Conservation (phyloP, 805 yeast genomes). For the Spathaspora girioi region DNA sequence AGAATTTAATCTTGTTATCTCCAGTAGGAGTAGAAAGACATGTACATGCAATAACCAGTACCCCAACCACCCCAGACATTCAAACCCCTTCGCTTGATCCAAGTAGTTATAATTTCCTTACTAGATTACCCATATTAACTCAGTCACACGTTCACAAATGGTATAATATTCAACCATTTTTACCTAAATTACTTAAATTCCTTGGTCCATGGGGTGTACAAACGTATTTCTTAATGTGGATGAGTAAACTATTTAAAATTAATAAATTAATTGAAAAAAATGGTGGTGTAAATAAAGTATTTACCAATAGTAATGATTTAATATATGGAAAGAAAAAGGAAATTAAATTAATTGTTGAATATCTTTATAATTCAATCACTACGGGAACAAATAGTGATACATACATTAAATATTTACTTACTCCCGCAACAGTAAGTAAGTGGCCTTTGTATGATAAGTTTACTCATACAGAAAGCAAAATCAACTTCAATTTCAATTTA, state of each 20-base stretch:
- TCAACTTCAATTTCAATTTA: conserved; percentile 37
- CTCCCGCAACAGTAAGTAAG: conserved; percentile 58
- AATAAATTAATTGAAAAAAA: conserved; percentile 29
- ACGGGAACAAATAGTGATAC: conserved; percentile 36
- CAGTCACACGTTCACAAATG: conserved; percentile 24
- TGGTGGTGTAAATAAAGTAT: conserved; percentile 26
- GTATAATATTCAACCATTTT: conserved; percentile 41
- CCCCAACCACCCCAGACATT: background rate
- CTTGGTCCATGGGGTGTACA: conserved; percentile 40
- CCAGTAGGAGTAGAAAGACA: conserved; percentile 80
- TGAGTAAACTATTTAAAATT: conserved; percentile 34
- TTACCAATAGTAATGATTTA: conserved; percentile 24
- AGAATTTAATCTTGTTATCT: conserved; percentile 57
- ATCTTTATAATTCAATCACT: conserved; percentile 38
- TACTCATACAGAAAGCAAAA: conserved; percentile 12
- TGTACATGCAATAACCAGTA: conserved; percentile 52
- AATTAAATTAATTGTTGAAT: conserved; percentile 33
- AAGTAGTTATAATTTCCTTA: conserved; percentile 40
- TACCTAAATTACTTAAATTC: conserved; percentile 46
- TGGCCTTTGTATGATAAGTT: conserved; percentile 65
- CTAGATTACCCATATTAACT: conserved; percentile 43
- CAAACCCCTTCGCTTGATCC: conserved; percentile 41
- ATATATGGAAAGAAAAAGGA: conserved; percentile 38
- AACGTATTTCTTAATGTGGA: conserved; percentile 39
- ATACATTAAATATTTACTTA: conserved; percentile 46